Evolutionary conservation across 148 eudicot genomes (phyloP).

Genomic region (Beta vulgaris): DNA sequence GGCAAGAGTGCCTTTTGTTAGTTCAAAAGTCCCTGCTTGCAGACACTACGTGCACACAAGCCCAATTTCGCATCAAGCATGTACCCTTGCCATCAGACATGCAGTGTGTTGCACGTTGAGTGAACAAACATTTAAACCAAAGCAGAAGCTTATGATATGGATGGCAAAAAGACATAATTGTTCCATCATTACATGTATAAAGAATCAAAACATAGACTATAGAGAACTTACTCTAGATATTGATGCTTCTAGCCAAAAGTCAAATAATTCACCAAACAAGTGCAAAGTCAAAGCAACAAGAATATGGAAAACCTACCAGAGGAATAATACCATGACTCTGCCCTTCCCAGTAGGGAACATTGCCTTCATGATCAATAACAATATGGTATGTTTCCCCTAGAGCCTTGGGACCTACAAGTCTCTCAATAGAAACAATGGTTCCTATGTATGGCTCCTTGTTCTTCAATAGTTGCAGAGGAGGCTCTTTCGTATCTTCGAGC

Average conservation of each 20-base stretch:
- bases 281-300: not conserved
- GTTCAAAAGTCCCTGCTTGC: too few relatives aligned
- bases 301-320: slow-evolving; percentile 53
- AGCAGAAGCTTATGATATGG: not conserved
- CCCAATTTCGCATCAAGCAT: too few relatives aligned
- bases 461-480: slow-evolving; percentile 75
- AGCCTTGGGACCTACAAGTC: slow-evolving; percentile 87
- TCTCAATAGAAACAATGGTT: slow-evolving; percentile 87
- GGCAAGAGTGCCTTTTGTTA: too few relatives aligned
- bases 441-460: slow-evolving; percentile 77
- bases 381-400: slow-evolving; percentile 96
- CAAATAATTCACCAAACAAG: not conserved
- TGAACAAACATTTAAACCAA: too few relatives aligned
- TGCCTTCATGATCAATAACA: slow-evolving; percentile 90
- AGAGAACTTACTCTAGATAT: not conserved
- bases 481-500: slow-evolving; percentile 71
- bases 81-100: too few relatives aligned
- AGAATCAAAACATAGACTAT: not conserved
- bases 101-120: too few relatives aligned
- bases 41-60: too few relatives aligned
- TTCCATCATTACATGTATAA: not conserved
- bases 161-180: not conserved
- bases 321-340: slow-evolving; percentile 94
- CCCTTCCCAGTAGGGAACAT: slow-evolving; percentile 97
- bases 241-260: not conserved